Evolutionary conservation across 2,329 filamentous ascomycete species (phyloP), one percentile per base, ranked within the genome.

Genomic region (Colletotrichum costaricense): DNA sequence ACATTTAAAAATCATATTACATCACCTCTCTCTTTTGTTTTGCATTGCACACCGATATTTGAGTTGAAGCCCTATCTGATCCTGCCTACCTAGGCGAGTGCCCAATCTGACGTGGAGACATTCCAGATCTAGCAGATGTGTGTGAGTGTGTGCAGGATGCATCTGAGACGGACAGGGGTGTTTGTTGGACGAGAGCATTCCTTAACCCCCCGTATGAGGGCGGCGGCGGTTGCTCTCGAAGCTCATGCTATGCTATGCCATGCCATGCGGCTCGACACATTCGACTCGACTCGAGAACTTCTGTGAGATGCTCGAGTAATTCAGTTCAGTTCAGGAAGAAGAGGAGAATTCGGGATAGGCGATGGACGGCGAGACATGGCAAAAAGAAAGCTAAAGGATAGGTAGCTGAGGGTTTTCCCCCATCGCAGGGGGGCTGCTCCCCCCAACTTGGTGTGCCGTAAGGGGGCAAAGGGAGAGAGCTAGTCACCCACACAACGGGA

Each of bases 91-190:
- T 19, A 19, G 42, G 42, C 19, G 60, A 54, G 52, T 63, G 60
- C 60, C 46, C 60, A 63, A 63, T 63, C 28, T 65, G 70, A 73
- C 58, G 72, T 63, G 59, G 42, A 60, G 63, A 60, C 58, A 73
- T 65, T 65, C 74, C 52, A 69, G 63, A 70, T 75, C 66, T 33
- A 55, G 55, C 28, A 52, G 55, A 56, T 55, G 60, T 52, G 57
- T 14, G 74, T 68, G 60, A 63, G 63, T 72, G 70, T 72, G 67
- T 74, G 68, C 59, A 68, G 58, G 72, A 49, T 67, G 64, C 60
- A 63, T 70, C 65, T 70, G 59, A 56, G 70, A 42, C 70, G n/a
- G 66, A 65, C 70, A 73, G 70, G 70, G 70, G 69, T 59, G n/a
- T 42, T 24, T 11, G 26, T 28, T 24, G 38, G 67, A 70, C 59